Percentiles rank a stretch among this genome's conserved stretches.
Conservation (phyloP, 2,329 filamentous ascomycete species). For the Colletotrichum paranaense region DNA sequence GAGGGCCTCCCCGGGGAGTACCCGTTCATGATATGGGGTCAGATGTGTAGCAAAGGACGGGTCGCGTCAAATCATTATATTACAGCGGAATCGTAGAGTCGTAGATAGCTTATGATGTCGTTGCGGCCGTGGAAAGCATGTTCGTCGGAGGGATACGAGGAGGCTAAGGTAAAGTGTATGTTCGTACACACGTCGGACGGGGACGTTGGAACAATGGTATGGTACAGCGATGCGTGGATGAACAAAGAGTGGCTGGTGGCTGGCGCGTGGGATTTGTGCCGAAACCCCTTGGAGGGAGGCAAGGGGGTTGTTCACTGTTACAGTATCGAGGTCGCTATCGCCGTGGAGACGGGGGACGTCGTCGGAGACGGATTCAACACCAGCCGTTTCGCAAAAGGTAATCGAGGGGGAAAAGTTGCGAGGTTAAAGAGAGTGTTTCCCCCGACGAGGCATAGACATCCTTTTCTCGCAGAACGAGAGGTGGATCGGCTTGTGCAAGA, state of each 20-base stretch:
- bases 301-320: slow-evolving; percentile 24
- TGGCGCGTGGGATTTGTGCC: slow-evolving; percentile 29
- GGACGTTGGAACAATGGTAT: slow-evolving; percentile 14
- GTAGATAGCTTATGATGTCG: slow-evolving; percentile 12
- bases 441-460: slow-evolving; percentile 1
- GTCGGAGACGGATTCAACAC: not conserved
- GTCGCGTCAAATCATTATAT: slow-evolving; percentile 36
- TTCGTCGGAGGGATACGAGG: slow-evolving; percentile 1
- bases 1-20: slow-evolving; percentile 47
- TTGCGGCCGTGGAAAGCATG: slow-evolving; percentile 28
- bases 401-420: not conserved
- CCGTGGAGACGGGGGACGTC: slow-evolving; percentile 19
- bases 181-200: not conserved
- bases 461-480: not conserved
- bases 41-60: not conserved
- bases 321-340: slow-evolving; percentile 19
- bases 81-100: slow-evolving; percentile 17
- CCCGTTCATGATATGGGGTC: slow-evolving; percentile 50
- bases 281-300: slow-evolving; percentile 22
- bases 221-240: not conserved
- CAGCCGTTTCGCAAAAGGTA: not conserved
- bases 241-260: slow-evolving; percentile 27
- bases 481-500: not conserved
- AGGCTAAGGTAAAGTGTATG: not conserved
- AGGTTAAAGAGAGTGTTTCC: not conserved